Percentiles rank a stretch among this genome's conserved stretches.
Evolutionary conservation across 768 basidiomycete species (phyloP).

Genomic region (Mycena haematopus): DNA sequence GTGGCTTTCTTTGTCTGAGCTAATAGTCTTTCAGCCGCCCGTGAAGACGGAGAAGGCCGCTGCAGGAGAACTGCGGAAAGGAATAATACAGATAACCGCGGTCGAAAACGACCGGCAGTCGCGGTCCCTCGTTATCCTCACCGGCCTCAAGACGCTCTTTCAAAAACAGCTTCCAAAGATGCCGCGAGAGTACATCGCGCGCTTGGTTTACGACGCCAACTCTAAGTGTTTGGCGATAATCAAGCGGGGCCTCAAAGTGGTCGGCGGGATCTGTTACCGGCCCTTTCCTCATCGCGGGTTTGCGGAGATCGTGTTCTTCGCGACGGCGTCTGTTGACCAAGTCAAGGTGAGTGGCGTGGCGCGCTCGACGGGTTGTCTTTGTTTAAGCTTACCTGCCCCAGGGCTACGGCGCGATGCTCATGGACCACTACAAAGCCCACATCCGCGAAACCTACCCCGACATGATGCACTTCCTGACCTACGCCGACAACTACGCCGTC

Average conservation of each 20-base stretch:
- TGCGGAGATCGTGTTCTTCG: slow-evolving; percentile 98
- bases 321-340: slow-evolving; percentile 95
- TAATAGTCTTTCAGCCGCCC: slow-evolving; percentile 49
- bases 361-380: neutral
- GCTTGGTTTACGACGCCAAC: slow-evolving; percentile 91
- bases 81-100: slow-evolving; percentile 82
- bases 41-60: slow-evolving; percentile 78
- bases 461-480: slow-evolving; percentile 96
- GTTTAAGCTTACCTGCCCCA: slow-evolving; percentile 37
- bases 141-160: slow-evolving; percentile 95
- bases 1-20: too few species aligned
- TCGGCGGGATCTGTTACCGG: slow-evolving; percentile 96
- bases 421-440: slow-evolving; percentile 98
- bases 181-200: slow-evolving; percentile 98
- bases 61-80: slow-evolving; percentile 77
- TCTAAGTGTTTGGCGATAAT: slow-evolving; percentile 95
- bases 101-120: slow-evolving; percentile 84
- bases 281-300: slow-evolving; percentile 95
- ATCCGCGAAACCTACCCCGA: slow-evolving; percentile 81
- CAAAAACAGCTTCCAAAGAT: slow-evolving; percentile 98
- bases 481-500: slow-evolving; percentile 98
- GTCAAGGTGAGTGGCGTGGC: slow-evolving; percentile 79
- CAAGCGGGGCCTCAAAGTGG: slow-evolving; percentile 93
- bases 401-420: slow-evolving; percentile 98
- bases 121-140: slow-evolving; percentile 83